These are phyloP conservation scores for Naganishia sp. DNA, from an alignment of 1,284 basidiomycete genomes.

Conservation along the genomic window DNA sequence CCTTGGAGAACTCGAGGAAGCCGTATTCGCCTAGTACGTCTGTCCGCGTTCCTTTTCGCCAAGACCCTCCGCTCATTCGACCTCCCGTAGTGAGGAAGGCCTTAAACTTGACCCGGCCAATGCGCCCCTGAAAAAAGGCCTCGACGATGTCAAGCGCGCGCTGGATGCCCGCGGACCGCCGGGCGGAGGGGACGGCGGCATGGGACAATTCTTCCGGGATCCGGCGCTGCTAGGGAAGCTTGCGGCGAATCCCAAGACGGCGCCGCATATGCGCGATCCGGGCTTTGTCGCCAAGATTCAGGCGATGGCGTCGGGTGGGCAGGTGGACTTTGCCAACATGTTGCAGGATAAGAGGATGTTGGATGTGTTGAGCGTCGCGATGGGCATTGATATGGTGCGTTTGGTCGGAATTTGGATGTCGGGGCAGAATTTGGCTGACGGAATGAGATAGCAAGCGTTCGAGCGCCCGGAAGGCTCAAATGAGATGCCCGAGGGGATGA, in stretches of 20 bases:
- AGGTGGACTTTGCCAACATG: conserved; percentile 51
- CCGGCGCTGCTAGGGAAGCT: conserved; percentile 81
- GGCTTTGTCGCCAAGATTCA: conserved; percentile 67
- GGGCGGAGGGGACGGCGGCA: conserved; percentile 54
- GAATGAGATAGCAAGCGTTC: conserved; percentile 65
- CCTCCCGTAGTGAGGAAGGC: conserved; percentile 60
- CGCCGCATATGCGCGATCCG: conserved; percentile 78
- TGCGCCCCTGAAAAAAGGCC: conserved; percentile 77
- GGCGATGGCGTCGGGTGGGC: conserved; percentile 51
- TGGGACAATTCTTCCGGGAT: conserved; percentile 82
- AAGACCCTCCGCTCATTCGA: conserved; percentile 60
- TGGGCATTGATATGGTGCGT: conserved; percentile 81
- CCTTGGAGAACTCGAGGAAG: conserved; percentile 72
- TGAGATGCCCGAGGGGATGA: conserved; percentile 67
- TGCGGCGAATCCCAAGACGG: conserved; percentile 80
- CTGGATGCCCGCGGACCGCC: conserved; percentile 46
- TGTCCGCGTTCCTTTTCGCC: not conserved
- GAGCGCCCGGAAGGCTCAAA: conserved; percentile 80
- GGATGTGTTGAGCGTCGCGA: conserved; percentile 80
- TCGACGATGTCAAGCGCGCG: conserved; percentile 81
- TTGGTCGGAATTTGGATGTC: not conserved
- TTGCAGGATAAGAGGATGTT: conserved; percentile 89
- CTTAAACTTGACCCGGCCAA: conserved; percentile 75
- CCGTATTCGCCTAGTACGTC: conserved; percentile 60
- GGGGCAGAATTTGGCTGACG: not conserved